Conservation (phyloP, 768 basidiomycete species). For the Mycena venus region DNA sequence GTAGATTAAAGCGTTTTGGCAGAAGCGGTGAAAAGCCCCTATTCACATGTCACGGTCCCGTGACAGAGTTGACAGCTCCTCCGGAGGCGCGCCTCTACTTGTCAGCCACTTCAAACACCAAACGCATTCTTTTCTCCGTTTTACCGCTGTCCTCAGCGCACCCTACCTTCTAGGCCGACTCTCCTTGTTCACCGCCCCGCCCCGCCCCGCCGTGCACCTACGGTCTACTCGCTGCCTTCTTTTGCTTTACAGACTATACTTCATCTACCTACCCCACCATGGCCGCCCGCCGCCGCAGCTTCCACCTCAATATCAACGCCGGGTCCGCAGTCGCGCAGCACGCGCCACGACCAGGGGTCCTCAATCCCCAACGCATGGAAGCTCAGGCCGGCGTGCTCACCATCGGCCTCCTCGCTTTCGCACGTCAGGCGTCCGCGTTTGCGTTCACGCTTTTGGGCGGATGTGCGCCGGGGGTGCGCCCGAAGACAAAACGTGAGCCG, state of each 20-base stretch:
- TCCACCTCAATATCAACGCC: constrained; percentile 22
- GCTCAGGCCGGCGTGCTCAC: neutral
- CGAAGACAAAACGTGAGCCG: neutral
- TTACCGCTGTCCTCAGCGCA: neutral
- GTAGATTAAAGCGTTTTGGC: neutral
- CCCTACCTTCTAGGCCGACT: no score
- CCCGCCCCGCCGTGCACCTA: constrained; percentile 3
- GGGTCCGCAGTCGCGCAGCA: neutral
- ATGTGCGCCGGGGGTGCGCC: constrained; percentile 19
- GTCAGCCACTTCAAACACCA: neutral
- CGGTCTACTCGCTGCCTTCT: neutral
- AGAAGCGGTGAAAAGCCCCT: no score
- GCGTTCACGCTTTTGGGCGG: constrained; percentile 18
- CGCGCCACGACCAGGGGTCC: neutral
- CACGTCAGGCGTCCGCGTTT: constrained; percentile 23
- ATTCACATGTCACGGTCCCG: neutral
- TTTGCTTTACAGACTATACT: neutral
- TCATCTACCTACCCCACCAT: neutral
- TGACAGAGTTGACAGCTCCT: neutral
- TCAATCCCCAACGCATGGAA: neutral
- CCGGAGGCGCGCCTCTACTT: no score
- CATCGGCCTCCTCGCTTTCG: constrained; percentile 14
- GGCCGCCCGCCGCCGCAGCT: constrained; percentile 26
- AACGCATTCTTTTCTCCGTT: neutral
- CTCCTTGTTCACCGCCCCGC: neutral